A percentile compares a stretch with the other conserved stretches of the same genome.
phyloP scores from a whole-genome alignment of 1,139 yeast species.

The Blastobotrys ciferrii region DNA sequence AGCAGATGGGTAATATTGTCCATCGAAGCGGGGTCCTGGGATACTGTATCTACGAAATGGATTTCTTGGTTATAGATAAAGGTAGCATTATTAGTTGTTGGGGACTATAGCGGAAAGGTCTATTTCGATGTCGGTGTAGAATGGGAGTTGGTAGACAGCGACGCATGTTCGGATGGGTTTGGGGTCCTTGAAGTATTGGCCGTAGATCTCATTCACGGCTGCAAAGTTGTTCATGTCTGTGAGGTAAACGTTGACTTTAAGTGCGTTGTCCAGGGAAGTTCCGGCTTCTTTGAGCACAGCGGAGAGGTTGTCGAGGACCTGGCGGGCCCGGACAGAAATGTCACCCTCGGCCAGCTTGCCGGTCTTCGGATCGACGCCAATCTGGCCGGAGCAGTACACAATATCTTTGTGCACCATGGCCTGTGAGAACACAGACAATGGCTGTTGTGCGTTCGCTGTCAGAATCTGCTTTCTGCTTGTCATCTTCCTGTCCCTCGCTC shows the following conservation, averaged over 20 bases:
- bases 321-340: constrained; percentile 25
- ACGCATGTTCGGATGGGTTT: constrained; percentile 59
- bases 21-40: too few relatives aligned
- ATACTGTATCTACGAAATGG: too few relatives aligned
- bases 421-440: constrained; percentile 41
- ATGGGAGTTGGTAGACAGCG: constrained; percentile 34
- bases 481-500: not conserved
- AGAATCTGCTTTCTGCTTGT: constrained; percentile 16
- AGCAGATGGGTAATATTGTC: too few relatives aligned
- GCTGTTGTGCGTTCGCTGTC: constrained; percentile 28
- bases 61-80: too few relatives aligned
- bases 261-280: constrained; percentile 46
- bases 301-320: constrained; percentile 36
- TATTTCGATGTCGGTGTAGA: constrained; percentile 29
- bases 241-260: constrained; percentile 53
- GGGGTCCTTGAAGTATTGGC: constrained; percentile 41
- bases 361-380: constrained; percentile 41
- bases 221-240: constrained; percentile 46
- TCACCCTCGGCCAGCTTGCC: constrained; percentile 33
- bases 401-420: constrained; percentile 50
- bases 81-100: not conserved
- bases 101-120: constrained; percentile 38
- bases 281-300: constrained; percentile 48
- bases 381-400: constrained; percentile 50
- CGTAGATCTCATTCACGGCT: constrained; percentile 48